Conservation (phyloP, 2,329 filamentous ascomycete genomes). For the Cercospora zeina region DNA sequence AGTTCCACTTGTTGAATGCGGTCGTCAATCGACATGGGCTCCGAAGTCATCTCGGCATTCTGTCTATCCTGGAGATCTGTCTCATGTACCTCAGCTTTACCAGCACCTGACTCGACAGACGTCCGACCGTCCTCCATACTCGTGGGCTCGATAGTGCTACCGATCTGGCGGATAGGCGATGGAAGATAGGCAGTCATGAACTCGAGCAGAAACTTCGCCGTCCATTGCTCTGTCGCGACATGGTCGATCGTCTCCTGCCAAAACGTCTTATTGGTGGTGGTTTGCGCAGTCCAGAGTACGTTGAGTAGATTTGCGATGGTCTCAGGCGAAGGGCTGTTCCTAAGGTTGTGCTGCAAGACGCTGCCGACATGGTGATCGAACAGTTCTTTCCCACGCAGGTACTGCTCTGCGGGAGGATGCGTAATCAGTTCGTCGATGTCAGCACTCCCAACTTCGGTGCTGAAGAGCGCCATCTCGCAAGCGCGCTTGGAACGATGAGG, state of each 20-base stretch:
- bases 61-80: not conserved
- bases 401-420: not conserved
- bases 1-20: not conserved
- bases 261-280: not conserved
- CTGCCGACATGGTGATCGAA: not conserved
- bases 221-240: not conserved
- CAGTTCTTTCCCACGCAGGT: not conserved
- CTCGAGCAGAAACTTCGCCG: not conserved
- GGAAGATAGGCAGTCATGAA: not conserved
- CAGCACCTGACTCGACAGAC: not conserved
- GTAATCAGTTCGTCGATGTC: not conserved
- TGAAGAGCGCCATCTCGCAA: not conserved
- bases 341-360: not conserved
- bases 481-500: not conserved
- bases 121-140: not conserved
- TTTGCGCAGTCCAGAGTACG: not conserved
- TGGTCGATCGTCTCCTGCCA: not conserved
- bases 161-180: not conserved
- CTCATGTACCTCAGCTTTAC: not conserved
- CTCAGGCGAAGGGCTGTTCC: not conserved
- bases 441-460: not conserved
- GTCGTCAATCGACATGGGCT: not conserved
- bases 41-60: not conserved
- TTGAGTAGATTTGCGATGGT: not conserved
- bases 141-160: not conserved